phyloP scores from a whole-genome alignment of 371 early-diverging fungal genomes.

The Zychaea mexicana region DNA sequence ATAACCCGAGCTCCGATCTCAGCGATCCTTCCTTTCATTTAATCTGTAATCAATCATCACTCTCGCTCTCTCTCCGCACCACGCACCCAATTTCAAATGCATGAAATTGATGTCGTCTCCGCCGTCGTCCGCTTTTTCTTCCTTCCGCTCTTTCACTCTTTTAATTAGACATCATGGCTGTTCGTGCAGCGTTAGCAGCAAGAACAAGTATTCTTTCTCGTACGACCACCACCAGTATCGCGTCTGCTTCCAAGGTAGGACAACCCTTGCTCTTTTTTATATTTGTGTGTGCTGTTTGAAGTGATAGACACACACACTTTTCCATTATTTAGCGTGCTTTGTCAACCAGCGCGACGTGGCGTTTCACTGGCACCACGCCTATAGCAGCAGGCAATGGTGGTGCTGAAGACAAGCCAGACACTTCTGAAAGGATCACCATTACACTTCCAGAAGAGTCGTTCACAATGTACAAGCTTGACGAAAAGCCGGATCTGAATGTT shows the following conservation, averaged over 20 bases:
- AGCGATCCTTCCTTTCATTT: too few species aligned
- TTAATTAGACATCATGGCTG: neutral
- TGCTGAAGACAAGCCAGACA: too few species aligned
- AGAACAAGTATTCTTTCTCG: neutral
- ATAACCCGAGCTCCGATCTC: too few species aligned
- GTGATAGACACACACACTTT: too few species aligned
- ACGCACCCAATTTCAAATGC: neutral
- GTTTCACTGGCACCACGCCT: slow-evolving; percentile 18
- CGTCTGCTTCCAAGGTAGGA: neutral
- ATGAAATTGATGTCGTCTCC: neutral
- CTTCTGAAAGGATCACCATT: slow-evolving; percentile 54
- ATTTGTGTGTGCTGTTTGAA: too few species aligned
- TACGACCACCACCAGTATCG: too few species aligned
- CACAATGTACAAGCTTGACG: slow-evolving; percentile 70
- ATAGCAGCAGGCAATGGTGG: slow-evolving; percentile 9
- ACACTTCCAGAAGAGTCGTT: slow-evolving; percentile 62
- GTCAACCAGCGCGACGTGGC: slow-evolving; percentile 40
- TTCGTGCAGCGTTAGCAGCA: neutral
- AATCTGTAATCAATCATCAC: too few species aligned
- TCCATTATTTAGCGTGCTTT: slow-evolving; percentile 39
- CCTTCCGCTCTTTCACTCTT: neutral
- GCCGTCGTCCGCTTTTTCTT: neutral
- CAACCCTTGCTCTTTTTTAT: neutral
- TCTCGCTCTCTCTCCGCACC: too few species aligned
- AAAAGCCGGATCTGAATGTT: slow-evolving; percentile 56